Conservation (phyloP, 2,329 filamentous ascomycete species). For the Neoascochyta sp. region DNA sequence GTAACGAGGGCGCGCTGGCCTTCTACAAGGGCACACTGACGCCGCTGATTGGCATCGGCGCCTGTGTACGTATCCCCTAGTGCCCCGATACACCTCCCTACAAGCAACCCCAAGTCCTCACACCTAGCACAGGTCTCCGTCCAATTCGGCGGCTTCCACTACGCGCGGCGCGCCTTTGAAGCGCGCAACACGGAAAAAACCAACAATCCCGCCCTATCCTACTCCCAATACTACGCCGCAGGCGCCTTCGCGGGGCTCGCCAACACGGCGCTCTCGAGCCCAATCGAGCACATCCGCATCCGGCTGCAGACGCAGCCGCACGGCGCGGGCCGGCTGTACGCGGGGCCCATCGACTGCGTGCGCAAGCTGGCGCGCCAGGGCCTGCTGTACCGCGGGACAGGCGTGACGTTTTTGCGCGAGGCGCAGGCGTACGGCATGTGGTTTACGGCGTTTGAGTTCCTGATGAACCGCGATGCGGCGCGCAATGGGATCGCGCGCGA, state of each 20-base stretch:
- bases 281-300: slow-evolving; percentile 97
- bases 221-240: slow-evolving; percentile 82
- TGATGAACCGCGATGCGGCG: slow-evolving; percentile 86
- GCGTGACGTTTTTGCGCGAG: slow-evolving; percentile 82
- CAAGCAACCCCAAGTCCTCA: no score
- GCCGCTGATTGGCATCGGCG: slow-evolving; percentile 90
- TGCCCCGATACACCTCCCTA: background rate
- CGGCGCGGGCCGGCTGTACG: slow-evolving; percentile 72
- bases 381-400: slow-evolving; percentile 77
- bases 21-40: slow-evolving; percentile 99
- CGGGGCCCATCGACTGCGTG: slow-evolving; percentile 84
- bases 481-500: slow-evolving; percentile 72
- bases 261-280: slow-evolving; percentile 82
- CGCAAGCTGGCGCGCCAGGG: slow-evolving; percentile 72
- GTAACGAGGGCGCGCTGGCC: slow-evolving; percentile 79
- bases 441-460: slow-evolving; percentile 92
- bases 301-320: slow-evolving; percentile 94
- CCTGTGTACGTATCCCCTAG: slow-evolving; percentile 60
- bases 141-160: slow-evolving; percentile 96
- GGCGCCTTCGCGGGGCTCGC: slow-evolving; percentile 90
- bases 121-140: slow-evolving; percentile 61
- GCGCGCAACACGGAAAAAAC: slow-evolving; percentile 56
- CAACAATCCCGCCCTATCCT: slow-evolving; percentile 57
- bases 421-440: slow-evolving; percentile 92
- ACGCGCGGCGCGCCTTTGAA: slow-evolving; percentile 83